Conservation (phyloP, 306 rosid genomes). For the Prunus campanulata region DNA sequence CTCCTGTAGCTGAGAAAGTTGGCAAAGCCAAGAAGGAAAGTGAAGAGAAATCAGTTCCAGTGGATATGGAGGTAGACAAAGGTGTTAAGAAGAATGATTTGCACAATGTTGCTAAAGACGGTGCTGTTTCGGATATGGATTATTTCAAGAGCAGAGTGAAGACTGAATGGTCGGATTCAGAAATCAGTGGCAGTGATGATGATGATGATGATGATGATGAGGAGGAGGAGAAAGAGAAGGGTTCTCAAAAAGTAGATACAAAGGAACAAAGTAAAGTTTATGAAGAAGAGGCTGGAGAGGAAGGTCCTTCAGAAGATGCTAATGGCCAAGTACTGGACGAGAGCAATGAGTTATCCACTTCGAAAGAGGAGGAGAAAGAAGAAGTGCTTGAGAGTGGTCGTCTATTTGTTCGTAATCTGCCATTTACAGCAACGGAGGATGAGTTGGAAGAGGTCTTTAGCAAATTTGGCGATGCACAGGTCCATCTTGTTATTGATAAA, state of each 20-base stretch:
- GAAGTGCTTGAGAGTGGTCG: slow-evolving; percentile 55
- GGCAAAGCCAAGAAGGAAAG: slow-evolving; percentile 31
- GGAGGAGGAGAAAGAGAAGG: background rate
- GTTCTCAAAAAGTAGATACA: slow-evolving; percentile 14
- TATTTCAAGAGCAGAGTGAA: slow-evolving; percentile 81
- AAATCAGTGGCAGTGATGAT: slow-evolving; percentile 46
- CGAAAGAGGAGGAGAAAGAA: slow-evolving; percentile 43
- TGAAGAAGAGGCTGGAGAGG: slow-evolving; percentile 26
- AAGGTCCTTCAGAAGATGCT: slow-evolving; percentile 1
- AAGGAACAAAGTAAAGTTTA: slow-evolving; percentile 26
- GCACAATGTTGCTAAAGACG: slow-evolving; percentile 35
- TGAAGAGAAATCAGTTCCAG: slow-evolving; percentile 20
- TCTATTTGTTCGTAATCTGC: slow-evolving; percentile 88
- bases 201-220: slow-evolving; percentile 24
- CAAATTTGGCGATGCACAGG: slow-evolving; percentile 63
- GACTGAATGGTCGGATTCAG: slow-evolving; percentile 82
- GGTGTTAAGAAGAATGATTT: slow-evolving; percentile 23
- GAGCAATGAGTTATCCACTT: slow-evolving; percentile 26
- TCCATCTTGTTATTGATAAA: slow-evolving; percentile 79
- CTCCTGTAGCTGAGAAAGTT: slow-evolving; percentile 15
- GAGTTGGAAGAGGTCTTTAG: slow-evolving; percentile 76
- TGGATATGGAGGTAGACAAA: slow-evolving; percentile 22
- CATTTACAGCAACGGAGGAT: slow-evolving; percentile 74
- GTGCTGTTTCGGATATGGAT: slow-evolving; percentile 64
- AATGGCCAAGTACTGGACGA: slow-evolving; percentile 25